A percentile compares a stretch with the other conserved stretches of the same genome.
phyloP scores from a whole-genome alignment of 352 stramenopile species.

The Phytopythium kandeliae region DNA sequence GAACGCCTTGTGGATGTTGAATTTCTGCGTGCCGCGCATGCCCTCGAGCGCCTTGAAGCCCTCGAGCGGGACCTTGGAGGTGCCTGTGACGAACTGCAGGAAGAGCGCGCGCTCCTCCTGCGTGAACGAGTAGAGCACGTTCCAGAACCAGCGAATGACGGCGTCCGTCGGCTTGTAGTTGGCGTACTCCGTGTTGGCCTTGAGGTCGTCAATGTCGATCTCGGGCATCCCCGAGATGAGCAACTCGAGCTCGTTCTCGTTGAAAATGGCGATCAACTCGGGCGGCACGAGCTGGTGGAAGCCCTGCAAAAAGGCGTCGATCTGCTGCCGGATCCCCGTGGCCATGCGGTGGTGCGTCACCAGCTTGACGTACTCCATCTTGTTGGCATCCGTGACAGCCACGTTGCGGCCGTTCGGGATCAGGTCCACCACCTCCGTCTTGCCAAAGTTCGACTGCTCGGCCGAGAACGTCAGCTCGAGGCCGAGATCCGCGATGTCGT shows the following conservation, averaged over 20 bases:
- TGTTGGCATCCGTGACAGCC: slow-evolving; percentile 90
- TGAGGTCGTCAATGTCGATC: slow-evolving; percentile 94
- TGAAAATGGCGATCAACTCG: slow-evolving; percentile 92
- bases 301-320: slow-evolving; percentile 87
- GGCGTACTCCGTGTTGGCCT: slow-evolving; percentile 91
- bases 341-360: slow-evolving; percentile 99
- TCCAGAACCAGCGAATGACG: slow-evolving; percentile 95
- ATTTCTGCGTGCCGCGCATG: slow-evolving; percentile 98
- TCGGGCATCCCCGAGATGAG: slow-evolving; percentile 91
- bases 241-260: slow-evolving; percentile 92
- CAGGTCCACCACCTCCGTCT: slow-evolving; percentile 85
- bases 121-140: slow-evolving; percentile 85
- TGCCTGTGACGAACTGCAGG: slow-evolving; percentile 92
- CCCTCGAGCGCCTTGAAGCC: slow-evolving; percentile 98
- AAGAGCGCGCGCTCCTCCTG: slow-evolving; percentile 91
- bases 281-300: slow-evolving; percentile 90
- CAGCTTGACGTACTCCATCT: slow-evolving; percentile 91
- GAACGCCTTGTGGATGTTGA: slow-evolving; percentile 98
- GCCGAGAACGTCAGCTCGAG: slow-evolving; percentile 93
- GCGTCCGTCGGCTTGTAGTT: slow-evolving; percentile 88
- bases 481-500: slow-evolving; percentile 75
- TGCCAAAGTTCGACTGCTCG: slow-evolving; percentile 88
- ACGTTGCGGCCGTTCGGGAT: slow-evolving; percentile 86
- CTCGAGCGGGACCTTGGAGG: slow-evolving; percentile 93
- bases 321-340: slow-evolving; percentile 94